Percentiles rank a stretch among this genome's conserved stretches.
Conservation (phyloP, 2,329 filamentous ascomycete species). For the Cytospora chrysosperma region DNA sequence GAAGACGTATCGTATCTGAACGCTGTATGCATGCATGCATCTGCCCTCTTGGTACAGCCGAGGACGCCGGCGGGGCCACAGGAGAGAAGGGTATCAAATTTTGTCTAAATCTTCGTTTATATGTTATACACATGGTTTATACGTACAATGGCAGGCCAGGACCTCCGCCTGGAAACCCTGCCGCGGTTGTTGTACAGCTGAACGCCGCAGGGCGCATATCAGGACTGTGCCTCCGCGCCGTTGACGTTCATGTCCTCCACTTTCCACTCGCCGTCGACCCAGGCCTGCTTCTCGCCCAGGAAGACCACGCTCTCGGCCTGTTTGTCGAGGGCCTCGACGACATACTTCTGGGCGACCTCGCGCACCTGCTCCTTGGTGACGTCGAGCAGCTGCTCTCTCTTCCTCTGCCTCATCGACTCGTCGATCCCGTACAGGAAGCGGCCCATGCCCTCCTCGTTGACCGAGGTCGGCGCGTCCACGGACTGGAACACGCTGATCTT, state of each 20-base stretch:
- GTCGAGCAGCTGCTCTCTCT: constrained; percentile 81
- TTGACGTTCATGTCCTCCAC: constrained; percentile 72
- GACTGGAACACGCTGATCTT: constrained; percentile 93
- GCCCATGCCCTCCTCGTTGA: constrained; percentile 84
- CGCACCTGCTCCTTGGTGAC: constrained; percentile 79
- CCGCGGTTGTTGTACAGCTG: background rate
- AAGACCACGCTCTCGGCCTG: constrained; percentile 66
- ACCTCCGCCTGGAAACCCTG: background rate
- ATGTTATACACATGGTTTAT: constrained; percentile 7
- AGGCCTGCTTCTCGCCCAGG: constrained; percentile 79
- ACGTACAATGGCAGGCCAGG: background rate
- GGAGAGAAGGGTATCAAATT: constrained; percentile 25
- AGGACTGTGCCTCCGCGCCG: constrained; percentile 34
- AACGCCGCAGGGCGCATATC: background rate
- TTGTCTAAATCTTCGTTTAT: constrained; percentile 18
- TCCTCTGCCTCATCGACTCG: constrained; percentile 82
- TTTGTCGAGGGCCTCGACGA: constrained; percentile 65
- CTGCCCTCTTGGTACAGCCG: background rate
- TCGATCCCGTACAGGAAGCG: constrained; percentile 83
- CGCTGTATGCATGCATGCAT: constrained; percentile 37
- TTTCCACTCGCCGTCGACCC: constrained; percentile 73
- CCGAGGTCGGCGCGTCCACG: constrained; percentile 83
- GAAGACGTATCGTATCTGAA: constrained; percentile 66
- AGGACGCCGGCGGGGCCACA: background rate
- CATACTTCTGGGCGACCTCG: constrained; percentile 75